A percentile compares a stretch with the other conserved stretches of the same genome.
phyloP scores from a whole-genome alignment of 108 stramenopile genomes.

The Skeletonema grethae region DNA sequence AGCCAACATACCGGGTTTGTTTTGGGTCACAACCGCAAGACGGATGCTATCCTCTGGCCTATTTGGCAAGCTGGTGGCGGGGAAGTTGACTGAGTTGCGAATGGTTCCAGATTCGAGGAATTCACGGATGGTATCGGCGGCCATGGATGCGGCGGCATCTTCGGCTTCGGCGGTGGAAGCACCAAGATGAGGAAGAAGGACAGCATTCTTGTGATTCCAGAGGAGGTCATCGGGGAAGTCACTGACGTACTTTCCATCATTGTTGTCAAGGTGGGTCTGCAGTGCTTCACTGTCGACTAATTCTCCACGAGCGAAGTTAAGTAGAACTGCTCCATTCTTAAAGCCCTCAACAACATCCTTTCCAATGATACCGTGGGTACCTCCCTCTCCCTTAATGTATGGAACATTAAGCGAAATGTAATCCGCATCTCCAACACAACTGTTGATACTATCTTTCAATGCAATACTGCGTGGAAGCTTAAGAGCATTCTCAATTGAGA shows the following conservation, averaged over 20 bases:
- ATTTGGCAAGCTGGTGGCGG: constrained; percentile 66
- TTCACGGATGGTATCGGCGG: constrained; percentile 85
- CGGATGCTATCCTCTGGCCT: constrained; percentile 71
- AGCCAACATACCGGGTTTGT: constrained; percentile 86
- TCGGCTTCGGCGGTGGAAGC: constrained; percentile 97
- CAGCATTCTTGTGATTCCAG: constrained; percentile 84
- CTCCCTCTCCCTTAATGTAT: constrained; percentile 90
- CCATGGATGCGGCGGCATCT: constrained; percentile 92
- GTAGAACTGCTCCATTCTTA: constrained; percentile 82
- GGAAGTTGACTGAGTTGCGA: constrained; percentile 92
- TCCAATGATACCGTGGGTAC: constrained; percentile 89
- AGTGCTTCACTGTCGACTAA: constrained; percentile 91
- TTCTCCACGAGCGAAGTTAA: constrained; percentile 97
- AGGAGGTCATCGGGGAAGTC: constrained; percentile 92
- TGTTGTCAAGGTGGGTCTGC: constrained; percentile 83
- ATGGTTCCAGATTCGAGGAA: constrained; percentile 89
- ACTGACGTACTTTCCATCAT: constrained; percentile 74
- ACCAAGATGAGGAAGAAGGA: constrained; percentile 94
- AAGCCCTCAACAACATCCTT: constrained; percentile 73
- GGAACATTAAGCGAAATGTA: constrained; percentile 96
- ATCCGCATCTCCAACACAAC: constrained; percentile 81
- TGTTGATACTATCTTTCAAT: constrained; percentile 70
- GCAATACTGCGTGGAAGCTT: constrained; percentile 73
- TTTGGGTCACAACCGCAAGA: constrained; percentile 90
- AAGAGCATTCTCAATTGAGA: constrained; percentile 85